Evolutionary conservation across 208 protist species (phyloP).

Genomic region (Trypanosoma theileri): DNA sequence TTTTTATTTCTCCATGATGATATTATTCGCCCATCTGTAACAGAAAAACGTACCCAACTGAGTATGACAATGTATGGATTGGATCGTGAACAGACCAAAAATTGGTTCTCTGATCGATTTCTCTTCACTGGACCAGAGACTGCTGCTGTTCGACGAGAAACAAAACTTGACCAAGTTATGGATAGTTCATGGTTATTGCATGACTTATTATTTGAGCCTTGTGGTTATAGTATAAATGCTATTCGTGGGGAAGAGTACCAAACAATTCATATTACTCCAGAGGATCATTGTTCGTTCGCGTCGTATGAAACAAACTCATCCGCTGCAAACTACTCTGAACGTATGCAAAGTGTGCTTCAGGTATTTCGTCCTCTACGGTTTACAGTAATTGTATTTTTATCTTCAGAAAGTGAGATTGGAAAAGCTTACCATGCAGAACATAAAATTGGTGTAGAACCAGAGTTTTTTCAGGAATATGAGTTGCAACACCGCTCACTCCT

Average conservation of each 20-base stretch:
- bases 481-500: constrained; percentile 70
- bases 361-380: constrained; percentile 84
- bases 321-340: constrained; percentile 59
- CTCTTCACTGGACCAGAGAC: constrained; percentile 68
- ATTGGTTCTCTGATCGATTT: constrained; percentile 85
- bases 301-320: constrained; percentile 94
- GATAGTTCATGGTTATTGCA: constrained; percentile 83
- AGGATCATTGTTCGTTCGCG: constrained; percentile 92
- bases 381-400: constrained; percentile 85
- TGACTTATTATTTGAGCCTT: constrained; percentile 92
- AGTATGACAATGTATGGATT: constrained; percentile 93
- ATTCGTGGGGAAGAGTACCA: constrained; percentile 86
- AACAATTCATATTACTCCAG: constrained; percentile 95
- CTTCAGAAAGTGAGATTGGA: constrained; percentile 74
- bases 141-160: constrained; percentile 59
- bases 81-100: constrained; percentile 63
- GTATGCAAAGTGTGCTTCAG: constrained; percentile 60
- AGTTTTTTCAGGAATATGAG: constrained; percentile 70
- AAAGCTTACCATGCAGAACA: constrained; percentile 56
- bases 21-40: constrained; percentile 62
- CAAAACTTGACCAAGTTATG: constrained; percentile 69
- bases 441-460: constrained; percentile 79
- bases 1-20: constrained; percentile 92
- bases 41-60: constrained; percentile 78
- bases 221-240: constrained; percentile 95